phyloP scores from a whole-genome alignment of 495 filamentous ascomycete species.

The Tuber magnatum region DNA sequence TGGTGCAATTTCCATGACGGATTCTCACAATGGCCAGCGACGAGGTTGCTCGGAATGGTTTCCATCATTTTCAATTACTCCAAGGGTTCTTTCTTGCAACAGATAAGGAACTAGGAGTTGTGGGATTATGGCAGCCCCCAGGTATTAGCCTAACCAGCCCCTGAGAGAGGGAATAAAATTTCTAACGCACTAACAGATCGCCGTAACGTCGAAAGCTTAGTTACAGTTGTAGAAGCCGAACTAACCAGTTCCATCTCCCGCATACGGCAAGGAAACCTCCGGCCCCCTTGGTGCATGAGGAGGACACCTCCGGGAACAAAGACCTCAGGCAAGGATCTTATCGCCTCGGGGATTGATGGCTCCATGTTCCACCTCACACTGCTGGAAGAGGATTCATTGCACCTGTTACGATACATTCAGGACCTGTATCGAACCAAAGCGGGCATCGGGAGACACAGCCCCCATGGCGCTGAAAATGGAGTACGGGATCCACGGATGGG shows the following conservation, averaged over 20 bases:
- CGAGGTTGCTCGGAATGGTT: constrained; percentile 37
- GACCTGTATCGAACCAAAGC: constrained; percentile 26
- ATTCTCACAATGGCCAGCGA: constrained; percentile 27
- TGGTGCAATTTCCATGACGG: background rate
- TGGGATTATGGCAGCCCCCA: constrained; percentile 38
- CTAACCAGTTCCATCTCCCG: constrained; percentile 37
- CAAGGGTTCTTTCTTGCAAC: constrained; percentile 35
- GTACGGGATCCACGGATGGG: constrained; percentile 24
- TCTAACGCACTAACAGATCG: constrained; percentile 20
- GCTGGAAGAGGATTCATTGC: constrained; percentile 28
- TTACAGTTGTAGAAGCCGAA: constrained; percentile 37
- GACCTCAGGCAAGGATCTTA: constrained; percentile 30
- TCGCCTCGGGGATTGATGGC: constrained; percentile 39
- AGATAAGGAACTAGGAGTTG: constrained; percentile 39
- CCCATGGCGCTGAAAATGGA: constrained; percentile 2
- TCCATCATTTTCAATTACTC: constrained; percentile 34
- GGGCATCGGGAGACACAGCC: constrained; percentile 11
- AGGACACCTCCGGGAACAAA: constrained; percentile 31
- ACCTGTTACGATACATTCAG: constrained; percentile 33
- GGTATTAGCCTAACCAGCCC: constrained; percentile 3
- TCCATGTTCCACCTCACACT: constrained; percentile 39
- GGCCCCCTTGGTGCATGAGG: constrained; percentile 34
- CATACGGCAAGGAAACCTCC: constrained; percentile 33
- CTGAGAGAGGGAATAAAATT: background rate
- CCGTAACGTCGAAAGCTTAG: constrained; percentile 32